Conservation (phyloP, 345 rosid species). For the Syzygium aromaticum region DNA sequence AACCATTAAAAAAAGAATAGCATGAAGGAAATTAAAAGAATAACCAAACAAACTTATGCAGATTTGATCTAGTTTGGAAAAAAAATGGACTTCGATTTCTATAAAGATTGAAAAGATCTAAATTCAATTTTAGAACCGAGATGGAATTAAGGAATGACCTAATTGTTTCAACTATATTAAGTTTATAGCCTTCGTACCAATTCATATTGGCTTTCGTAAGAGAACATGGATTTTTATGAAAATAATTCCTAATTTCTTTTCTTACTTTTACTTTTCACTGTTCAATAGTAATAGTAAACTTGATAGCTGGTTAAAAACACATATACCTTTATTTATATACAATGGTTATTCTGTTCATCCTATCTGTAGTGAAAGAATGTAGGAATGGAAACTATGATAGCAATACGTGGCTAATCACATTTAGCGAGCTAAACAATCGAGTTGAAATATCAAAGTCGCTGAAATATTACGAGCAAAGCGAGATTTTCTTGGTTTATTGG, state of each 20-base stretch:
- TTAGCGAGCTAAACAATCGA: neutral
- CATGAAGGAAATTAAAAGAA: neutral
- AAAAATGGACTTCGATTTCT: neutral
- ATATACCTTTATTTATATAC: neutral
- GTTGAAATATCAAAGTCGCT: accelerated
- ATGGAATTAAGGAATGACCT: neutral
- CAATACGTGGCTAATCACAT: neutral
- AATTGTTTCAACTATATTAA: neutral
- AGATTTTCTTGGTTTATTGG: neutral
- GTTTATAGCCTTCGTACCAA: neutral
- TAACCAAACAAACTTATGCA: neutral
- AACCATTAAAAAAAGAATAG: neutral
- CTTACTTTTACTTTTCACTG: neutral
- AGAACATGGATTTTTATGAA: neutral
- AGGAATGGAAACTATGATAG: neutral
- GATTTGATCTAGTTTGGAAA: neutral
- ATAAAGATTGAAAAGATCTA: neutral
- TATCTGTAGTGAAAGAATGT: neutral
- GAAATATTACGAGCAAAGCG: neutral
- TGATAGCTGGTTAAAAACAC: neutral
- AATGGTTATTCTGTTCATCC: neutral
- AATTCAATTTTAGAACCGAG: neutral
- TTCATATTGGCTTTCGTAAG: neutral
- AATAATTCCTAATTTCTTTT: neutral
- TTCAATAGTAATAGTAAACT: neutral